Evolutionary conservation across 768 basidiomycete species (phyloP), one percentile per base, ranked within the genome.

Genomic region (Phallus indusiatus): DNA sequence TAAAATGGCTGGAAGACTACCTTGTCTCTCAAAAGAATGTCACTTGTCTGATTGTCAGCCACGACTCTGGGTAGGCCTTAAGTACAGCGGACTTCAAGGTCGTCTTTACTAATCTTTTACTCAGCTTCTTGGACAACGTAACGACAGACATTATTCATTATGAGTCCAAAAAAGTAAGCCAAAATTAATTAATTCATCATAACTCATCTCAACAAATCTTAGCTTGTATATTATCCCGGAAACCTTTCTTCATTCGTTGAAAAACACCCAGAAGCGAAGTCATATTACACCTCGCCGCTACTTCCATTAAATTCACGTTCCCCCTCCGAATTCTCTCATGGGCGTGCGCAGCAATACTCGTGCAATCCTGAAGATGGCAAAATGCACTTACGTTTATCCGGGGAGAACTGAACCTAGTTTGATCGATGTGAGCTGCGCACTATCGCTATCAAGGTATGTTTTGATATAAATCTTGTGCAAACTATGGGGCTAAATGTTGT

Each of bases 81-180:
- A 46, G n/a, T 17, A 47, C 10, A 53, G 50, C 33, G 47, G 37
- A n/a, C 20, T 20, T 16, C 21, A 21, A 12, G 61, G 24, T 47
- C 51, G 51, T 50, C 50, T 36, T 8, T 61, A 52, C 60, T 61
- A 53, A 62, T 53, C 51, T 12, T 54, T 54, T 61, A 37, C 61
- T 18, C 56, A 90, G 88, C 60, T 98, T 98, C 77, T 77, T 98
- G 67, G 94, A 97, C 75, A 86, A 88, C 72, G 84, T 96, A 56
- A 94, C 94, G 60, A 91, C 94, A 64, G 94, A 97, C 73, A 92
- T 97, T 67, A 93, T 97, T 63, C 94, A 96, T 76, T 98, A 96
- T 74, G 94, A 96, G 75, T 74, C 75, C 57, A 98, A 98, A 77
- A 95, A 94, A 79, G 88, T 82, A 59, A 22, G 63, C 54, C 66